A percentile compares a stretch with the other conserved stretches of the same genome.
phyloP scores from a whole-genome alignment of 345 rosid genomes.

The Brassica cretica region DNA sequence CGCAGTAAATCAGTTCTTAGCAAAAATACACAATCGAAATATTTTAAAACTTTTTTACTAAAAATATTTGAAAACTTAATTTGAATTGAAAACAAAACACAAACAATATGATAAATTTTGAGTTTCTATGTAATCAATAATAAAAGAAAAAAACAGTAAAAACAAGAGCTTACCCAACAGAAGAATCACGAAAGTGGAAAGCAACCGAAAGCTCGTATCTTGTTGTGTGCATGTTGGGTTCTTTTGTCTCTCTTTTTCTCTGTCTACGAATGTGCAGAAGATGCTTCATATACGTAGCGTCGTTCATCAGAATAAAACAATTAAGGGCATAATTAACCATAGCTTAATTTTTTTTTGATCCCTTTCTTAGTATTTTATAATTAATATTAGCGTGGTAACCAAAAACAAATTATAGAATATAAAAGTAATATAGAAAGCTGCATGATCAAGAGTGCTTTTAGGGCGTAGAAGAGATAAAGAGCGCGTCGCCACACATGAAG shows the following conservation, averaged over 20 bases:
- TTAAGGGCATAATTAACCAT: too few species aligned
- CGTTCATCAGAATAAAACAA: conserved; percentile 37
- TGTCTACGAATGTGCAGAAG: conserved; percentile 32
- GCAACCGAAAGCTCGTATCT: conserved; percentile 41
- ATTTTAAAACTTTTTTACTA: too few species aligned
- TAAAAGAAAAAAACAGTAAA: background rate
- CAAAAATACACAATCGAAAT: background rate
- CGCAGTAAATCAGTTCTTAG: background rate
- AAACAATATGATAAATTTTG: too few species aligned
- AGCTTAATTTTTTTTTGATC: too few species aligned
- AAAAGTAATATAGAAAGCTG: conserved; percentile 20
- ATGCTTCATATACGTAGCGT: conserved; percentile 36
- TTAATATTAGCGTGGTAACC: conserved; percentile 3
- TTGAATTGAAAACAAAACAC: too few species aligned
- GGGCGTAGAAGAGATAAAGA: conserved; percentile 33
- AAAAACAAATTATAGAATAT: background rate
- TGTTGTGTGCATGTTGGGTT: conserved; percentile 40
- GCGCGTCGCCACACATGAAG: conserved; percentile 33
- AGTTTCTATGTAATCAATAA: too few species aligned
- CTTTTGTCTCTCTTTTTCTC: conserved; percentile 40
- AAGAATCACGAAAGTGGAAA: conserved; percentile 43
- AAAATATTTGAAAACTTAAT: too few species aligned
- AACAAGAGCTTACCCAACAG: conserved; percentile 16
- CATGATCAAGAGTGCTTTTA: conserved; percentile 36
- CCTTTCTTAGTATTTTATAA: conserved; percentile 28